Evolutionary conservation across 495 filamentous ascomycete genomes (phyloP), one percentile per base, ranked within the genome.

Genomic region (Oleoguttula mirabilis): DNA sequence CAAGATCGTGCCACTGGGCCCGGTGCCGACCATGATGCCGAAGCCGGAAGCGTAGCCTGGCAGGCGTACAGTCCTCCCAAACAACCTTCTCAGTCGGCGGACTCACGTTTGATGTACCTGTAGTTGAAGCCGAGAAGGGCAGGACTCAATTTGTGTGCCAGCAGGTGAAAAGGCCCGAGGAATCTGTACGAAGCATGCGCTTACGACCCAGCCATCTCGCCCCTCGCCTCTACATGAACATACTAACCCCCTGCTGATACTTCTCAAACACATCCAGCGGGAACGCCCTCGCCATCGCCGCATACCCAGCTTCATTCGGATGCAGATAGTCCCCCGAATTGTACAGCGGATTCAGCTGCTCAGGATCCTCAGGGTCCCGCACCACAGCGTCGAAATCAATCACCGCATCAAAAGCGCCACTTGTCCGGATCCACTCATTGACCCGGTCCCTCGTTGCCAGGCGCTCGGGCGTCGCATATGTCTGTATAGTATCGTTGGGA

Each of bases 301-400:
- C 64, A 57, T 73, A 84, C 0, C 73, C 79, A 6, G 56, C 64
- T n/a, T 65, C 68, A 60, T 78, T 84, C 0, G 78, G 78, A 65
- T 86, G 80, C 52, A 86, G 56, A 54, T 74, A 73, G 60, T 84
- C 81, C 0, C 81, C 81, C 3, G 76, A 72, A 46, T 84, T 71
- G 55, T 66, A 81, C 54, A 67, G 47, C 14, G 34, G 51, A 28
- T 59, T 61, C 47, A 84, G 47, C 49, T 61, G 43, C 40, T 57
- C 60, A 20, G 57, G 52, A 21, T 66, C 60, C 1, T 56, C 49
- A 10, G 66, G 63, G 57, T 82, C 70, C 20, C 70, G 63, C 34
- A 83, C 35, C 17, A 75, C 57, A 32, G 51, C 59, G 49, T 75
- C 72, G 48, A 85, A 83, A 54, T 85, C 80, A 31, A 84, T 57